These are phyloP conservation scores for Kwoniella dejecticola DNA, from an alignment of 768 basidiomycete genomes.

Conservation along the genomic window DNA sequence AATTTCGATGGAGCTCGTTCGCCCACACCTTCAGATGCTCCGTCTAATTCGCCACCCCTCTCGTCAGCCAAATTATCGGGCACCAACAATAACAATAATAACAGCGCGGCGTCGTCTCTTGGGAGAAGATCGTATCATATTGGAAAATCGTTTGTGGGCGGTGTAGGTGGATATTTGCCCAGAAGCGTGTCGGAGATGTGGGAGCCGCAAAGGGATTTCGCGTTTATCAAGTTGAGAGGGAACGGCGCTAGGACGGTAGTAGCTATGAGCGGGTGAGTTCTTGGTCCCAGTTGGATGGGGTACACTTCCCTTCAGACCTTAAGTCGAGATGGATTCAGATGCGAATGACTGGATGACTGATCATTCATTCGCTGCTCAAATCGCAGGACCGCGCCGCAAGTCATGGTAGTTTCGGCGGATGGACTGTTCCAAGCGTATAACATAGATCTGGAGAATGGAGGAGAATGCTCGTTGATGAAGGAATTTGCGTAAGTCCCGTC, in stretches of 20 bases:
- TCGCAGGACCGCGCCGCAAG: slow-evolving; percentile 82
- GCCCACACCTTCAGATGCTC: slow-evolving; percentile 42
- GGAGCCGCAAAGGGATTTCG: slow-evolving; percentile 95
- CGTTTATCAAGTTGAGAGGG: slow-evolving; percentile 77
- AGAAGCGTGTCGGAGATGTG: slow-evolving; percentile 91
- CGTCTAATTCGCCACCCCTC: slow-evolving; percentile 35
- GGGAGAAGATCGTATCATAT: slow-evolving; percentile 48
- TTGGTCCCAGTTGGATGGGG: too few relatives aligned
- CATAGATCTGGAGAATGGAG: slow-evolving; percentile 93
- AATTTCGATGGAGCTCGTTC: slow-evolving; percentile 49
- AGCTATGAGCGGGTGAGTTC: slow-evolving; percentile 76
- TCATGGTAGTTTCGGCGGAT: slow-evolving; percentile 94
- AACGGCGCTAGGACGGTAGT: slow-evolving; percentile 78
- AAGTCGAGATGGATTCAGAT: too few relatives aligned
- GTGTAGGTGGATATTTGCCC: slow-evolving; percentile 60
- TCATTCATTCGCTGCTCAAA: slow-evolving; percentile 7
- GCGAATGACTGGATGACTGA: too few relatives aligned
- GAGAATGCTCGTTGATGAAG: slow-evolving; percentile 92
- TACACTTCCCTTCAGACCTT: too few relatives aligned
- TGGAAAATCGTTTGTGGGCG: slow-evolving; percentile 54
- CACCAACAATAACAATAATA: slow-evolving; percentile 10
- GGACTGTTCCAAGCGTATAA: slow-evolving; percentile 94
- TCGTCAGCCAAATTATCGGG: slow-evolving; percentile 14
- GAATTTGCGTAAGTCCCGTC: slow-evolving; percentile 66
- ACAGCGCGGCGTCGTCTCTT: slow-evolving; percentile 43